phyloP scores from a whole-genome alignment of 164 flowering plant genomes.

The Liriodendron chinense region DNA sequence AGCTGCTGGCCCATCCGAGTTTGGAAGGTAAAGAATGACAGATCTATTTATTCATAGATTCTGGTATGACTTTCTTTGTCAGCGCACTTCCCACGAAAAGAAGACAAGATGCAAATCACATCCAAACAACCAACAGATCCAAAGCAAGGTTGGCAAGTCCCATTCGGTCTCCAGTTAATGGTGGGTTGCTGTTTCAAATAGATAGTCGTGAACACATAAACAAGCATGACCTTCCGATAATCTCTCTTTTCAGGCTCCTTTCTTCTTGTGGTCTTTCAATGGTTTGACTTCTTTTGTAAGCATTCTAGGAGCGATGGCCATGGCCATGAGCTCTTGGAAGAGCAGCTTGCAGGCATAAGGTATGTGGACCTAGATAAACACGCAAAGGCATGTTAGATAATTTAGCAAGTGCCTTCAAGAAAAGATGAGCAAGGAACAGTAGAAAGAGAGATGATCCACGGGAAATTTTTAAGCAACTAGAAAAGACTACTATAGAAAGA shows the following conservation, averaged over 20 bases:
- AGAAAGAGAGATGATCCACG: neutral
- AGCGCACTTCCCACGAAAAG: too few species aligned
- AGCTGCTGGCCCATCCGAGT: too few species aligned
- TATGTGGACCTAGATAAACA: constrained; percentile 67
- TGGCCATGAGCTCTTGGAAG: constrained; percentile 94
- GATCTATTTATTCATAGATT: too few species aligned
- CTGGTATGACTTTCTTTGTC: too few species aligned
- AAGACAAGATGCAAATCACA: too few species aligned
- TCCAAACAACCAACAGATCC: too few species aligned
- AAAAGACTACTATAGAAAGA: neutral
- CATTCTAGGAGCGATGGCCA: constrained; percentile 98
- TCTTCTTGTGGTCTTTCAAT: constrained; percentile 52
- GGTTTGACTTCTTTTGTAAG: constrained; percentile 66
- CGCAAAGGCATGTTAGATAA: neutral
- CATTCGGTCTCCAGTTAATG: too few species aligned
- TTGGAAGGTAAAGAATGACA: too few species aligned
- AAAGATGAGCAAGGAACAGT: neutral
- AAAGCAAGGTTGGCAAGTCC: too few species aligned
- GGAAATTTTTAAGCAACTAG: neutral
- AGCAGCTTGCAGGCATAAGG: constrained; percentile 93
- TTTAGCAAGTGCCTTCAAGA: neutral
- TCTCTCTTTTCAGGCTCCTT: constrained; percentile 33
- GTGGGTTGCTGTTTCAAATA: too few species aligned
- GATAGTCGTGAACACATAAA: too few species aligned
- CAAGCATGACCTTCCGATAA: too few species aligned